phyloP scores from a whole-genome alignment of 2,329 filamentous ascomycete species.

The Cercospora citrullina region DNA sequence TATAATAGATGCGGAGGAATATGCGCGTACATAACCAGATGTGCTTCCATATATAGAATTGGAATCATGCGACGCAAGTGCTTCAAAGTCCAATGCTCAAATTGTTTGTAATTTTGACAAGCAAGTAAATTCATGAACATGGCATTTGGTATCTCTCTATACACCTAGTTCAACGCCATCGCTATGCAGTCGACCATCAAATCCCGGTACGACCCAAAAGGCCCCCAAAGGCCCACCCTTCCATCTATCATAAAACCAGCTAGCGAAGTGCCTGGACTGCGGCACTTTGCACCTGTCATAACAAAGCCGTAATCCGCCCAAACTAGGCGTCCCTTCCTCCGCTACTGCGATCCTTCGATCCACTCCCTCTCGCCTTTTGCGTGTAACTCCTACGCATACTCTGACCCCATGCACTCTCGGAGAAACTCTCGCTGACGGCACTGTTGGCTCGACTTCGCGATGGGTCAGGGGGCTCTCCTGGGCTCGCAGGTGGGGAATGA shows the following conservation, averaged over 20 bases:
- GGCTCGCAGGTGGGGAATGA: slow-evolving; percentile 34
- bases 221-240: not conserved
- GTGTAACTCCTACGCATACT: slow-evolving; percentile 89
- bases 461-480: slow-evolving; percentile 29
- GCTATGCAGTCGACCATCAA: slow-evolving; percentile 3
- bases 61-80: no score
- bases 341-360: not conserved
- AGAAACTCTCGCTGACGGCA: slow-evolving; percentile 74
- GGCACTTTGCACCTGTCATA: not conserved
- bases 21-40: slow-evolving; percentile 16
- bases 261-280: not conserved
- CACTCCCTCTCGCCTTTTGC: slow-evolving; percentile 28
- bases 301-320: not conserved
- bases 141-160: slow-evolving; percentile 2
- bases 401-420: slow-evolving; percentile 89
- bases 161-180: not conserved
- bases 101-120: not conserved
- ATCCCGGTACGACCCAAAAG: not conserved
- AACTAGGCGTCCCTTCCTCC: not conserved
- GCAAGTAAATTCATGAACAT: not conserved
- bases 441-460: slow-evolving; percentile 63
- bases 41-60: not conserved
- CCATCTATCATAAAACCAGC: not conserved
- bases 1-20: slow-evolving; percentile 38
- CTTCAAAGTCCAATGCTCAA: no score